Percentiles rank a stretch among this genome's conserved stretches.
These are phyloP conservation scores for Selaginella tamariscina DNA, from an alignment of 75 land plant species.

Conservation along the genomic window DNA sequence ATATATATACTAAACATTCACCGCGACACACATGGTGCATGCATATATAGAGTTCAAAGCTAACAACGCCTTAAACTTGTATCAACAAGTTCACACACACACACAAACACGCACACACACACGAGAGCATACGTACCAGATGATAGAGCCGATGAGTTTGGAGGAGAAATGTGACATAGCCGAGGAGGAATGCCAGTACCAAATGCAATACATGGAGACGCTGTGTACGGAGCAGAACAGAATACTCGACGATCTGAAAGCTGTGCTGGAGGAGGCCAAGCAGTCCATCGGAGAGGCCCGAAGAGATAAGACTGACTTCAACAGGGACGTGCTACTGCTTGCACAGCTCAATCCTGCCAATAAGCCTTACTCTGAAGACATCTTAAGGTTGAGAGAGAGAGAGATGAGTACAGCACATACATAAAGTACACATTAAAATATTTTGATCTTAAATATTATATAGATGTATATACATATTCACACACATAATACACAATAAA, in stretches of 20 bases:
- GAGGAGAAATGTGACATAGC: conserved; percentile 34
- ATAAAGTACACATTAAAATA: no score
- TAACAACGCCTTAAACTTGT: no score
- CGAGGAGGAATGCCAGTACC: conserved; percentile 17
- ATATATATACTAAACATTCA: no score
- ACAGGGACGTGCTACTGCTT: conserved; percentile 24
- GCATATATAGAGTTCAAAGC: no score
- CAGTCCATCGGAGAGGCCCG: conserved; percentile 24
- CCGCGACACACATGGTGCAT: no score
- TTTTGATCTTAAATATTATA: no score
- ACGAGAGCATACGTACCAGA: no score
- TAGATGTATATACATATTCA: no score
- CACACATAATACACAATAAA: no score
- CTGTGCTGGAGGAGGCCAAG: conserved; percentile 26
- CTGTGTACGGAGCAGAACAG: conserved; percentile 19
- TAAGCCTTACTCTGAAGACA: conserved; percentile 20
- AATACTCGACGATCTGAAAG: conserved; percentile 27
- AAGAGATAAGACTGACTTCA: conserved; percentile 20
- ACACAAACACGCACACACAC: no score
- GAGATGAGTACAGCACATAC: no score
- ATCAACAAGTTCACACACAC: no score
- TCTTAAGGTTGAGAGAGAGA: conserved; percentile 30
- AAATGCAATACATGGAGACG: conserved; percentile 10
- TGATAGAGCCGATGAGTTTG: conserved; percentile 12
- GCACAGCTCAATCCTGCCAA: conserved; percentile 20